These are phyloP conservation scores for Gaeumannomyces sp. DNA, from an alignment of 2,329 filamentous ascomycete genomes.

Conservation along the genomic window DNA sequence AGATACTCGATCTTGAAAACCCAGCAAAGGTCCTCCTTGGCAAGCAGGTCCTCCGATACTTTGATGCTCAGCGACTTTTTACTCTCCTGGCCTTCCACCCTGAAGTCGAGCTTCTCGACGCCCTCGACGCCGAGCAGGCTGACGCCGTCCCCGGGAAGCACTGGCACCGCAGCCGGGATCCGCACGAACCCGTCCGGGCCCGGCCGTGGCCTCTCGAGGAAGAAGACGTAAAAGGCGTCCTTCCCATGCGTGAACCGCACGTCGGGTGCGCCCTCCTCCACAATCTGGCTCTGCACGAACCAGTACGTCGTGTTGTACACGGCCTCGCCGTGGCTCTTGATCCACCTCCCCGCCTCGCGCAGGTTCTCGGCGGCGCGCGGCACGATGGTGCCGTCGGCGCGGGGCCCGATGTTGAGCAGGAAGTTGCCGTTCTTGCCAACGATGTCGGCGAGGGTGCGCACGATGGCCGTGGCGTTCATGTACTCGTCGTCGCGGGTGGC, in stretches of 20 bases:
- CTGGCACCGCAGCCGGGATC: conserved; percentile 35
- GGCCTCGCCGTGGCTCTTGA: conserved; percentile 44
- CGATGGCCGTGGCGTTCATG: conserved; percentile 44
- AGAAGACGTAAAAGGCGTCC: conserved; percentile 41
- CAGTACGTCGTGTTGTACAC: conserved; percentile 52
- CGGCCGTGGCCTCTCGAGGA: conserved; percentile 27
- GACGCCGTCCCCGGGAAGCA: conserved; percentile 33
- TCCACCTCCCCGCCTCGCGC: conserved; percentile 46
- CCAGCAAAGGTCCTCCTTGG: conserved; percentile 32
- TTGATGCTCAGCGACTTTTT: conserved; percentile 22
- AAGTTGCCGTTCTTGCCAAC: conserved; percentile 51
- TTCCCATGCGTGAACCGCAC: conserved; percentile 39
- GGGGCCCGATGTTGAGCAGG: conserved; percentile 49
- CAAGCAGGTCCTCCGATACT: conserved; percentile 23
- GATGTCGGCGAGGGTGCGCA: conserved; percentile 44
- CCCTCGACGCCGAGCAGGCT: conserved; percentile 34
- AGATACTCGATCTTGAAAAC: conserved; percentile 34
- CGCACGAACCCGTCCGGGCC: conserved; percentile 25
- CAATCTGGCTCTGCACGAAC: conserved; percentile 37
- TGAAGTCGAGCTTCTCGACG: conserved; percentile 20
- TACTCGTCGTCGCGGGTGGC: conserved; percentile 43
- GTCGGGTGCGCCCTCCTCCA: conserved; percentile 17
- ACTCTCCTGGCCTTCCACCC: not conserved
- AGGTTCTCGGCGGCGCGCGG: conserved; percentile 41
- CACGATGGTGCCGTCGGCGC: conserved; percentile 47